Conservation (phyloP, 192 early-diverging fungal genomes). For the Phlyctochytrium arcticum region DNA sequence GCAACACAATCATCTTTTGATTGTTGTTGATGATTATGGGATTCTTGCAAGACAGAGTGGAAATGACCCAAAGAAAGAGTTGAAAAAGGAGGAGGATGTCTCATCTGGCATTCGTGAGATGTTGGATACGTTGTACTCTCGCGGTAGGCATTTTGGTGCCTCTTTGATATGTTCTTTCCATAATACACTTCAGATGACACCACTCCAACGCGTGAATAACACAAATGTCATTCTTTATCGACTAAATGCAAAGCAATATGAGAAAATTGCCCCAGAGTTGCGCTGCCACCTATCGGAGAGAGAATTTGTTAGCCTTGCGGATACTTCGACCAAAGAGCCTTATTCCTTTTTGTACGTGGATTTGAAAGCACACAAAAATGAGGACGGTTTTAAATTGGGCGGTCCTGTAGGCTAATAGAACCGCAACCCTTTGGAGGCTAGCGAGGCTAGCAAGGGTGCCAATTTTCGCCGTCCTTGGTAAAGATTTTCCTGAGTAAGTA, state of each 20-base stretch:
- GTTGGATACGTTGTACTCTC: neutral
- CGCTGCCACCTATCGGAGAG: neutral
- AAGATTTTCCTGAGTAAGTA: too few species aligned
- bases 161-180: neutral
- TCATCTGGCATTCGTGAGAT: neutral
- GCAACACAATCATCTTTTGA: neutral
- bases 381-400: too few species aligned
- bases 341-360: conserved; percentile 2
- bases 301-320: neutral
- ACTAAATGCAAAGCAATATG: conserved; percentile 1
- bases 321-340: neutral
- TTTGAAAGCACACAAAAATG: too few species aligned
- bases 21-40: neutral
- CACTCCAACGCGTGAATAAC: neutral
- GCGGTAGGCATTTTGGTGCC: neutral
- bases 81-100: neutral
- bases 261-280: too few species aligned
- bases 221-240: neutral
- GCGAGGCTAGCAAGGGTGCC: too few species aligned
- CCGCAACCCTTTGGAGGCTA: too few species aligned
- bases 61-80: too few species aligned
- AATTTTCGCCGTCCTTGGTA: too few species aligned
- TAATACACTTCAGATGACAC: neutral
- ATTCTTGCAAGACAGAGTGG: too few species aligned
- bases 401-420: too few species aligned